A percentile compares a stretch with the other conserved stretches of the same genome.
These are phyloP conservation scores for Cyclotella sp. DNA, from an alignment of 108 stramenopile species.

Conservation along the genomic window DNA sequence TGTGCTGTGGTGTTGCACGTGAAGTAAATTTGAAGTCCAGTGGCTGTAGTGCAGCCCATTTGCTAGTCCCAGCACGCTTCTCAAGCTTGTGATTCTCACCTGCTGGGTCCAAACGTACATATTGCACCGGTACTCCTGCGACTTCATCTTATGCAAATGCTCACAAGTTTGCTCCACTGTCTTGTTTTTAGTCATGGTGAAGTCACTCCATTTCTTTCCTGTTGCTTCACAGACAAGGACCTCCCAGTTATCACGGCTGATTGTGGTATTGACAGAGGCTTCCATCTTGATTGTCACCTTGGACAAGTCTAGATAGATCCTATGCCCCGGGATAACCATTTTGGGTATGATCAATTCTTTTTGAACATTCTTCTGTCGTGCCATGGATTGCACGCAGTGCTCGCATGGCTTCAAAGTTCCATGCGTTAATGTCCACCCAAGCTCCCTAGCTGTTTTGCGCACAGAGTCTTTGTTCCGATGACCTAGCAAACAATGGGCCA, in stretches of 20 bases:
- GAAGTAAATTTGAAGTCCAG: conserved; percentile 38
- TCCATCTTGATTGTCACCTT: no score
- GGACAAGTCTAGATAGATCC: no score
- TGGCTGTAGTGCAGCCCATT: neutral
- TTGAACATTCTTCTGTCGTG: neutral
- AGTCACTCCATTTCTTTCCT: no score
- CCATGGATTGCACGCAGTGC: neutral
- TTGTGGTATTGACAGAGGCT: no score
- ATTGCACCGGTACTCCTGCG: no score
- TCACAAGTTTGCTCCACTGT: no score
- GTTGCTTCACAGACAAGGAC: no score
- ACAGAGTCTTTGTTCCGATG: neutral
- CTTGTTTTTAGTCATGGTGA: no score
- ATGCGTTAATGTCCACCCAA: neutral
- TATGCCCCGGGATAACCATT: neutral
- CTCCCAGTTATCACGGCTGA: no score
- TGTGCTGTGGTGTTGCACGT: conserved; percentile 41
- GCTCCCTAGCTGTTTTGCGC: neutral
- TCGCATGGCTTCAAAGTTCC: neutral
- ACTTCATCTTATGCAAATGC: no score
- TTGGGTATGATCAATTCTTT: neutral
- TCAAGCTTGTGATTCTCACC: conserved; percentile 38
- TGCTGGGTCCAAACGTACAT: conserved; percentile 19
- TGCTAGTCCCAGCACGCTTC: conserved; percentile 20
- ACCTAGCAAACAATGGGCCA: neutral